Conservation (phyloP, 2,329 filamentous ascomycete genomes). For the Neonectria sp. region DNA sequence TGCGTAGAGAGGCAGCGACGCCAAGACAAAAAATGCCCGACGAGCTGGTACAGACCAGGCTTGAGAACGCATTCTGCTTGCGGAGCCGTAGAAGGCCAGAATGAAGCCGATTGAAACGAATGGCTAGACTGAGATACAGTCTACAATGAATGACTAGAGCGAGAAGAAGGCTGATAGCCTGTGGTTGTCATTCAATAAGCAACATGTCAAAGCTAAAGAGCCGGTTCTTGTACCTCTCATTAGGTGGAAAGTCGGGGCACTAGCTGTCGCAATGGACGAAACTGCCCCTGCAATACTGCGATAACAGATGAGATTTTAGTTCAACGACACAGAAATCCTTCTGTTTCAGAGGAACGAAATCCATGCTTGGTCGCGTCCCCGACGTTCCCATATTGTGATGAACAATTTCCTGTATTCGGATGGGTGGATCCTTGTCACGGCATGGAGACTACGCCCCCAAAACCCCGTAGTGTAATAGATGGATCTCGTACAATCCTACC, state of each 20-base stretch:
- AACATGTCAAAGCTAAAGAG: neutral
- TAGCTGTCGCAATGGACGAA: neutral
- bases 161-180: constrained; percentile 1
- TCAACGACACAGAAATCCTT: neutral
- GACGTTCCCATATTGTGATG: neutral
- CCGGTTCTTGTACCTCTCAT: neutral
- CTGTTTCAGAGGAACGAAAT: neutral
- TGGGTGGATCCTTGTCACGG: constrained; percentile 8
- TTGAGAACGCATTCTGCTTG: constrained; percentile 27
- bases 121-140: constrained; percentile 13
- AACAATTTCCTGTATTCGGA: neutral
- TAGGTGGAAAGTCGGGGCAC: neutral
- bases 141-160: constrained; percentile 5
- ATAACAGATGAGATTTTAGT: neutral
- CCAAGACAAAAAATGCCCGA: constrained; percentile 32
- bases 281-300: neutral
- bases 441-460: neutral
- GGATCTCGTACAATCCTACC: neutral
- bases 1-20: constrained; percentile 29
- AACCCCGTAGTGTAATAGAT: neutral
- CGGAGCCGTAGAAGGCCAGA: neutral
- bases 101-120: constrained; percentile 23
- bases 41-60: constrained; percentile 10
- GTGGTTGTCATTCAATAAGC: neutral
- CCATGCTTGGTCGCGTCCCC: neutral